Percentiles rank a stretch among this genome's conserved stretches.
Evolutionary conservation across 164 flowering plant species (phyloP).

Genomic region (Tetracentron sinense): DNA sequence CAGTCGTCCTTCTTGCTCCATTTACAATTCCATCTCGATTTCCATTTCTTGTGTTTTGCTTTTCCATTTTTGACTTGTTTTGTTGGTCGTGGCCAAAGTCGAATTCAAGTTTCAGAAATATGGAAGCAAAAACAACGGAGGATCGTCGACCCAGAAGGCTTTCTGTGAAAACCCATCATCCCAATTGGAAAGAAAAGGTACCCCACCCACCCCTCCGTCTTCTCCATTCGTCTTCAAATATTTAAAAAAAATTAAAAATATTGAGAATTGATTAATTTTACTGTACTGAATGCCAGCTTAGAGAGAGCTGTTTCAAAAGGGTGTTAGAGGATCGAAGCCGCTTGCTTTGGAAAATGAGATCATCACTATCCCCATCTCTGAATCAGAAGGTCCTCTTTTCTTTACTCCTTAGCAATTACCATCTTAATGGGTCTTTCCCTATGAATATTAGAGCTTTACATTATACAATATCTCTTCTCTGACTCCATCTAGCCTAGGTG

Average conservation of each 20-base stretch:
- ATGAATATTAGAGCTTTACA: too few relatives aligned
- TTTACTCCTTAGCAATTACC: too few relatives aligned
- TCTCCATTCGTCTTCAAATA: too few relatives aligned
- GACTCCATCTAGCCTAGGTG: background rate
- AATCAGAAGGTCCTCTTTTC: constrained; percentile 29
- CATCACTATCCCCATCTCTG: constrained; percentile 22
- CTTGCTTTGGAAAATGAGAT: constrained; percentile 69
- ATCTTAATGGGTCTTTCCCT: too few relatives aligned
- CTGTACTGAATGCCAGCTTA: constrained; percentile 42
- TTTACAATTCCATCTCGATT: too few relatives aligned
- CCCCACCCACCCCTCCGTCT: background rate
- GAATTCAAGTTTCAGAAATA: background rate
- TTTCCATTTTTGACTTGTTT: too few relatives aligned
- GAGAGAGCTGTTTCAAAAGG: constrained; percentile 68
- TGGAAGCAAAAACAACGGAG: constrained; percentile 15
- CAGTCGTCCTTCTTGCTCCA: too few relatives aligned
- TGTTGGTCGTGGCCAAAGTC: too few relatives aligned
- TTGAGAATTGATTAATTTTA: background rate
- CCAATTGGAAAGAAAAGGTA: constrained; percentile 31
- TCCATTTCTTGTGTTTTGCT: too few relatives aligned
- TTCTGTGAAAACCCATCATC: constrained; percentile 16
- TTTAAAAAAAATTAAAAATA: too few relatives aligned
- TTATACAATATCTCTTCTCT: too few relatives aligned
- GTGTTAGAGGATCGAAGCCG: constrained; percentile 49
- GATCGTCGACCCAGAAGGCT: constrained; percentile 18